These are phyloP conservation scores for Chytriomyces sp. DNA, from an alignment of 192 early-diverging fungal genomes.

Conservation along the genomic window DNA sequence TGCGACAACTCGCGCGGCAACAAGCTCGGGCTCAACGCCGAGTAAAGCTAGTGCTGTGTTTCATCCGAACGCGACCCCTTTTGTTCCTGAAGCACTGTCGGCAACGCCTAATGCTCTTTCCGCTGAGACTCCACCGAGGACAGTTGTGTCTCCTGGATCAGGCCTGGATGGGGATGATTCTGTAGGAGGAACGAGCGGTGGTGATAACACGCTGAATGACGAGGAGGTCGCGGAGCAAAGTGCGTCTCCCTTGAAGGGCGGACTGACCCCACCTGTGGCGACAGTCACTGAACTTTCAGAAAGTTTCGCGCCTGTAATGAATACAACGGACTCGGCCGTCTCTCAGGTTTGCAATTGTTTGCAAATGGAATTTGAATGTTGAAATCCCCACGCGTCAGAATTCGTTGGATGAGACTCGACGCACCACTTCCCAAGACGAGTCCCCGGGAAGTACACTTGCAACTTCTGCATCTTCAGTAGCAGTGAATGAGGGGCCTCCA, in stretches of 20 bases:
- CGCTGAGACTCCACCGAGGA: neutral
- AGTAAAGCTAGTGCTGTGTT: neutral
- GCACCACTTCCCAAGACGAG: neutral
- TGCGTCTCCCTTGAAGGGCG: neutral
- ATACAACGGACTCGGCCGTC: neutral
- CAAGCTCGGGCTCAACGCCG: neutral
- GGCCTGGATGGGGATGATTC: slow-evolving; percentile 25
- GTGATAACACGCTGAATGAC: slow-evolving; percentile 6
- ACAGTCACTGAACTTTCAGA: neutral
- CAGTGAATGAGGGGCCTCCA: neutral
- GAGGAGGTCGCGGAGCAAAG: neutral
- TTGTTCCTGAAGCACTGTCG: neutral
- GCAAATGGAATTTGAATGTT: neutral
- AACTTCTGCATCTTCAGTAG: neutral
- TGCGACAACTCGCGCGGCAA: neutral
- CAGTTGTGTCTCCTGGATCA: neutral
- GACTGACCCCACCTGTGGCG: neutral
- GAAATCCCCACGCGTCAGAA: neutral
- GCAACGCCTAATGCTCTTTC: neutral
- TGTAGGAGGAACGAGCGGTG: neutral
- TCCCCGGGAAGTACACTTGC: too few species aligned
- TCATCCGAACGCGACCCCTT: neutral
- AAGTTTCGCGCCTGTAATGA: neutral
- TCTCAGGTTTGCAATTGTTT: neutral
- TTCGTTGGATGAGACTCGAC: neutral